Evolutionary conservation across 2,329 filamentous ascomycete species (phyloP).

Genomic region (Cladophialophora exuberans): DNA sequence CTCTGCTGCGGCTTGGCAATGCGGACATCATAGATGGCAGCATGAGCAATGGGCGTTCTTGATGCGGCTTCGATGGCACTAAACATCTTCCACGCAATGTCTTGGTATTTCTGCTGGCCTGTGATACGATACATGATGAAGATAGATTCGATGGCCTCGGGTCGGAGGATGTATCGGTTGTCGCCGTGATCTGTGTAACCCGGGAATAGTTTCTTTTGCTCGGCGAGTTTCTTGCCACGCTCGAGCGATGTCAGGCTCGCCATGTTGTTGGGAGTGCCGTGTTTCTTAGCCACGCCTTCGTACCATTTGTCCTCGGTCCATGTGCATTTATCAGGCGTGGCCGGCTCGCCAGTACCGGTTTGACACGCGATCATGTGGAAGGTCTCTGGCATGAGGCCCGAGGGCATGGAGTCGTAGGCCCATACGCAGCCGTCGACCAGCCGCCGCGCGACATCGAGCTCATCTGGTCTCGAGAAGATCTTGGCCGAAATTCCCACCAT

Average conservation of each 20-base stretch:
- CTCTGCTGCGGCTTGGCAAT: constrained; percentile 42
- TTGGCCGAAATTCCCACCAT: constrained; percentile 70
- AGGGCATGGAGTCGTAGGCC: constrained; percentile 60
- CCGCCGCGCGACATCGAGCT: constrained; percentile 60
- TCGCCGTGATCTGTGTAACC: constrained; percentile 62
- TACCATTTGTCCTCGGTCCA: constrained; percentile 44
- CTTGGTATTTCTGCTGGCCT: constrained; percentile 52
- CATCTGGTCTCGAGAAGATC: constrained; percentile 58
- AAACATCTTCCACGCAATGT: constrained; percentile 56
- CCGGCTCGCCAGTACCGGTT: constrained; percentile 40
- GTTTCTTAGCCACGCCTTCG: constrained; percentile 35
- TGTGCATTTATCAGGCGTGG: constrained; percentile 39
- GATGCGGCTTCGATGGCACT: constrained; percentile 49
- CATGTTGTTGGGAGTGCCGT: constrained; percentile 14
- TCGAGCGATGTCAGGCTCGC: constrained; percentile 23
- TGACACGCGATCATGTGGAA: constrained; percentile 54
- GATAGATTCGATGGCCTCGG: constrained; percentile 65
- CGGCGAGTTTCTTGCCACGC: constrained; percentile 41
- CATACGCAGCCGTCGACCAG: constrained; percentile 67
- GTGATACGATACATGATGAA: constrained; percentile 65
- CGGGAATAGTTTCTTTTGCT: constrained; percentile 49
- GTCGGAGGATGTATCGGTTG: constrained; percentile 65
- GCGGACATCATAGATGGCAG: constrained; percentile 47
- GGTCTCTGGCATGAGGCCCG: constrained; percentile 65
- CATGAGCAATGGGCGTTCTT: constrained; percentile 48